phyloP scores from a whole-genome alignment of 768 basidiomycete genomes.

The Agrocybe praecox region DNA sequence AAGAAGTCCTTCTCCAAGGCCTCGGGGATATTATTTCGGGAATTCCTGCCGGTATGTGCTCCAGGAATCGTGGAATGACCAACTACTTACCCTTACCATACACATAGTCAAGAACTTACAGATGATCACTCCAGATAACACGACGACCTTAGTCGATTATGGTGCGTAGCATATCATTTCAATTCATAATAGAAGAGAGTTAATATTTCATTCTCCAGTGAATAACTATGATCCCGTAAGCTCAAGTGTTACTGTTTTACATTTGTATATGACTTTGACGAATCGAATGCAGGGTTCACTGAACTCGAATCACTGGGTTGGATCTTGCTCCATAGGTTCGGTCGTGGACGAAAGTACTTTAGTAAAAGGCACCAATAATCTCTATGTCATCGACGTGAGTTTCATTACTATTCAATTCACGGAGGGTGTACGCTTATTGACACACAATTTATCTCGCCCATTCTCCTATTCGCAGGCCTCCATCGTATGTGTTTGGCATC shows the following conservation, averaged over 20 bases:
- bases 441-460: background rate
- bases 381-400: constrained; percentile 58
- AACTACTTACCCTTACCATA: background rate
- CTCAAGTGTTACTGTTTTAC: background rate
- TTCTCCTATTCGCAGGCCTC: constrained; percentile 28
- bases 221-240: constrained; percentile 38
- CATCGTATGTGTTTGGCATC: constrained; percentile 25
- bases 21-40: constrained; percentile 49
- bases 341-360: constrained; percentile 64
- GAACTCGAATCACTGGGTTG: constrained; percentile 70
- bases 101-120: constrained; percentile 48
- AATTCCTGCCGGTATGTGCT: constrained; percentile 40
- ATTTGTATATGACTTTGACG: background rate
- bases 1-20: constrained; percentile 48
- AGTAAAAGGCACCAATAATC: constrained; percentile 49
- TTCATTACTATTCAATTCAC: constrained; percentile 1
- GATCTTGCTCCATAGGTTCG: constrained; percentile 49
- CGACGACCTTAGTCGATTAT: constrained; percentile 54
- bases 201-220: constrained; percentile 24
- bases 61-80: background rate
- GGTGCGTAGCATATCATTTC: constrained; percentile 29
- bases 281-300: constrained; percentile 31
- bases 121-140: constrained; percentile 63
- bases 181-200: background rate
- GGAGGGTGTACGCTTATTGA: background rate